phyloP scores from a whole-genome alignment of 495 filamentous ascomycete genomes.

The Penicillium lagena region DNA sequence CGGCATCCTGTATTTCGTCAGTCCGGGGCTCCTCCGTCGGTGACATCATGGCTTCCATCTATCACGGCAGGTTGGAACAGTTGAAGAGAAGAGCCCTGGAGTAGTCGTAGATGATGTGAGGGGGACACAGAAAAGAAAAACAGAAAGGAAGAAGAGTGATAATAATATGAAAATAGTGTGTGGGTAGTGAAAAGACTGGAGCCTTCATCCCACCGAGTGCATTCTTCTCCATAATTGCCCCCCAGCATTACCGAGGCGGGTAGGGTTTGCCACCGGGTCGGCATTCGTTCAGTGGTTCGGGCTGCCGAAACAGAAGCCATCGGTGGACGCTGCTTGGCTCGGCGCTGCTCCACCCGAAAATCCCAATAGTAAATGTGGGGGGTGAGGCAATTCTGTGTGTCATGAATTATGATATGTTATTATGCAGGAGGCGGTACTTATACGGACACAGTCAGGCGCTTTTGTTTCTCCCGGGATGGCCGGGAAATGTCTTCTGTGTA shows the following conservation, averaged over 20 bases:
- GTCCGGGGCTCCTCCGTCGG: not conserved
- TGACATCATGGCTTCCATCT: not conserved
- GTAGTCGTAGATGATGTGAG: too few species aligned
- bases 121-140: not conserved
- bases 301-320: conserved; percentile 14
- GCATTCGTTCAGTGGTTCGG: conserved; percentile 6
- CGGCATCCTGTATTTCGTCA: conserved; percentile 1
- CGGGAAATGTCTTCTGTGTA: too few species aligned
- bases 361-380: not conserved
- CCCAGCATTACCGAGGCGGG: conserved; percentile 4
- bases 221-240: conserved; percentile 6
- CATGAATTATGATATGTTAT: too few species aligned
- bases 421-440: too few species aligned
- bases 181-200: not conserved
- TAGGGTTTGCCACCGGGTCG: conserved; percentile 1
- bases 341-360: conserved; percentile 6
- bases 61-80: too few species aligned
- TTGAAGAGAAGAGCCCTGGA: too few species aligned
- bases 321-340: conserved; percentile 11
- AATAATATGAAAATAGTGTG: not conserved
- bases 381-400: too few species aligned
- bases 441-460: too few species aligned
- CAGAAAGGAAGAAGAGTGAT: not conserved
- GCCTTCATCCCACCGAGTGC: not conserved
- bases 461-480: too few species aligned